Base-by-base conservation (phyloP, 805 yeast genomes). In the Saturnispora saitoi region DNA sequence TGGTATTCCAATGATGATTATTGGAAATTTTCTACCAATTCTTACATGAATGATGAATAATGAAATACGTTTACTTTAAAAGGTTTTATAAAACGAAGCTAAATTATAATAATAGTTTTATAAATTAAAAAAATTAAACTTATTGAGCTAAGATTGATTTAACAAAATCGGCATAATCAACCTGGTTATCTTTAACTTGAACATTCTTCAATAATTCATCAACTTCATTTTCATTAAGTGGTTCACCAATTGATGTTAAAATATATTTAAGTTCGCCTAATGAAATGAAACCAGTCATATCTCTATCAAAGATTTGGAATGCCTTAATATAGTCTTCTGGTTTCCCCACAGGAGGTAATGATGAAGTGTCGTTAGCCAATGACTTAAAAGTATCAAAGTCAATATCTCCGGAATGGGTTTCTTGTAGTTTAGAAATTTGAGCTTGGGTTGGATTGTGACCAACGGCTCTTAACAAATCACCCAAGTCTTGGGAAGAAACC, bases 401-500 rank as follows among this genome's bases (percentile, higher is more conserved):
- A 56, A 87, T 71, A 53, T 76, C 82, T 8, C 55, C 43, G 15
- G 45, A 37, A 32, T 53, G 53, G 3, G 56, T 22, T 45, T 66
- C 66, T 62, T 77, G 79, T 46, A 82, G 67, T 50, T 78, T 81
- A 28, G 77, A 70, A 54, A 89, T 85, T 69, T 89, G 96, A 20
- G 90, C 85, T 60, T 88, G 77, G 4, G 99, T 90, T 54, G 99
- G 99, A 72, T 93, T 93, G 72, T 91, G 98, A 36, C 99, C 99
- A 52, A 93, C 90, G 2, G 99, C 97, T 65, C 99, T 80, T 52
- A 93, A 77, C 58, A 93, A 77, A 63, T 93, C 99, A 32, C 98
- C 99, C 45, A 93, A 75, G 52, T 86, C 81, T 54, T 83, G 86
- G 52, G 77, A 73, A 14, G 96, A 80, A 48, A 93, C 93, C 65